A percentile compares a stretch with the other conserved stretches of the same genome.
Evolutionary conservation across 78 protist genomes (phyloP).

Genomic region (Speleostelium caveatum): DNA sequence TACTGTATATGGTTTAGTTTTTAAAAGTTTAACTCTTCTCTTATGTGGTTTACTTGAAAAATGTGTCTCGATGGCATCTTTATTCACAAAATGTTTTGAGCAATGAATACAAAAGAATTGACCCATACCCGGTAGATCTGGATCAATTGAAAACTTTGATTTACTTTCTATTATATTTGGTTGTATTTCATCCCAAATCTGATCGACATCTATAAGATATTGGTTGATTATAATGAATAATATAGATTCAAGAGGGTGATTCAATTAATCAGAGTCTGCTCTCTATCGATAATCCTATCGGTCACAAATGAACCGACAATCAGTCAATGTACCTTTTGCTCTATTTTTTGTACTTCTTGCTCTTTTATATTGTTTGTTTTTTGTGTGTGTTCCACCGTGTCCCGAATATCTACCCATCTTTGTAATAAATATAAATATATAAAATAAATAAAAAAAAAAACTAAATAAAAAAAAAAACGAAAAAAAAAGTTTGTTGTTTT

Average conservation of each 20-base stretch:
- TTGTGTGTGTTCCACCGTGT: slow-evolving; percentile 57
- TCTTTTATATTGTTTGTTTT: slow-evolving; percentile 62
- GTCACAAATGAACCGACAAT: too few relatives aligned
- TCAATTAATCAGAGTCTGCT: background rate
- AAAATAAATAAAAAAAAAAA: too few relatives aligned
- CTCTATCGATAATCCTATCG: background rate
- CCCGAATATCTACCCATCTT: slow-evolving; percentile 76
- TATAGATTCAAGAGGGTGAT: background rate
- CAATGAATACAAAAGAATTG: slow-evolving; percentile 73
- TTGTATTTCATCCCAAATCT: slow-evolving; percentile 73
- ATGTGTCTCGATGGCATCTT: slow-evolving; percentile 48
- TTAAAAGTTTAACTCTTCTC: slow-evolving; percentile 62
- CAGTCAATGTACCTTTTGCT: slow-evolving; percentile 54
- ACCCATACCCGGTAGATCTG: slow-evolving; percentile 79
- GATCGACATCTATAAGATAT: slow-evolving; percentile 58
- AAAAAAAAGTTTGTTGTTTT: too few relatives aligned
- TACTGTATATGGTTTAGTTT: slow-evolving; percentile 61
- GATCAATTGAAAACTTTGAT: slow-evolving; percentile 50
- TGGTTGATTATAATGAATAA: too few relatives aligned
- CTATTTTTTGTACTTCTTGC: slow-evolving; percentile 62
- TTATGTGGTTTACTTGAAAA: slow-evolving; percentile 42
- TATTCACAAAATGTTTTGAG: slow-evolving; percentile 39
- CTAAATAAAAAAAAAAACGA: background rate
- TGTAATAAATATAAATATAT: background rate
- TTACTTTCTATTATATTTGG: slow-evolving; percentile 59